Evolutionary conservation across 2,329 filamentous ascomycete species (phyloP).

Genomic region (Basipetospora sp.): DNA sequence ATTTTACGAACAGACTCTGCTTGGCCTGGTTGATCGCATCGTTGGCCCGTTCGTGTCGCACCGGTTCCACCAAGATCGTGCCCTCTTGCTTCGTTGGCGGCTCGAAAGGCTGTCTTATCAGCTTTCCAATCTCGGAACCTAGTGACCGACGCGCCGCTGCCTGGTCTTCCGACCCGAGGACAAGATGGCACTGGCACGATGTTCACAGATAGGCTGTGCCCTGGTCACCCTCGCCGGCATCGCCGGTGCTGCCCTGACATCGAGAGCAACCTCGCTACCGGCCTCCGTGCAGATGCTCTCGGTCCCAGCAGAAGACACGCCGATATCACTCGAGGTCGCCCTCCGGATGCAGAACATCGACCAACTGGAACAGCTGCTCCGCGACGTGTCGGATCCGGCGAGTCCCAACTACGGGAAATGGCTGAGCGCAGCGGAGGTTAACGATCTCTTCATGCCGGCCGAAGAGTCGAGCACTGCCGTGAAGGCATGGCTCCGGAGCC

Average conservation of each 20-base stretch:
- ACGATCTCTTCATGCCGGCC: constrained; percentile 13
- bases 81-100: no score
- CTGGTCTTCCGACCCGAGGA: no score
- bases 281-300: constrained; percentile 3
- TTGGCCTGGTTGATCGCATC: no score
- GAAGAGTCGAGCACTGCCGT: constrained; percentile 11
- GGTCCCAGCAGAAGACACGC: background rate
- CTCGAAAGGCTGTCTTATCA: no score
- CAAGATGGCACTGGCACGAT: background rate
- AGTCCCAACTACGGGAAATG: constrained; percentile 16
- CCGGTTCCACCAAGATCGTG: no score
- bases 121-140: no score
- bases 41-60: no score
- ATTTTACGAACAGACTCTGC: no score
- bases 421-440: constrained; percentile 12
- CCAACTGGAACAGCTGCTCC: constrained; percentile 13
- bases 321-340: constrained; percentile 6
- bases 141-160: no score
- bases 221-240: background rate
- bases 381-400: constrained; percentile 13
- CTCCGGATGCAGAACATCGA: constrained; percentile 22
- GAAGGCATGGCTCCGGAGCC: constrained; percentile 11
- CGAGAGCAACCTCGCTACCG: constrained; percentile 1
- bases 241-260: constrained; percentile 1
- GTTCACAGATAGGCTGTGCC: background rate